Conservation (phyloP, 129 eudicot species). For the Ambrosia trifida region DNA sequence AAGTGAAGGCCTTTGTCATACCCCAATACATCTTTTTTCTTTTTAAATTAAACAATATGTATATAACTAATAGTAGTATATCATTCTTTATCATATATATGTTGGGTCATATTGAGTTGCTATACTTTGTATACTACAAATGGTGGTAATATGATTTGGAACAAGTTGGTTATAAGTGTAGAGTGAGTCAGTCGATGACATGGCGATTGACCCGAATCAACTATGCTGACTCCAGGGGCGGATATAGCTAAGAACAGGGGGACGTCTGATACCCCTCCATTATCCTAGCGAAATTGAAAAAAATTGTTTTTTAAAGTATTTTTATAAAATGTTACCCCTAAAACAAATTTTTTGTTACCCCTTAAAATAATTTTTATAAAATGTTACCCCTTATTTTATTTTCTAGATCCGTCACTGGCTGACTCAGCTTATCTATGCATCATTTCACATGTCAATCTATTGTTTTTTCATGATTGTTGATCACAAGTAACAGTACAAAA, state of each 20-base stretch:
- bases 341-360: too few species aligned
- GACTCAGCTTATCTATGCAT: slow-evolving; percentile 19
- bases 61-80: not conserved
- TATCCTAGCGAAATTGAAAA: too few species aligned
- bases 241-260: too few species aligned
- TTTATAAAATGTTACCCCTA: too few species aligned
- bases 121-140: slow-evolving; percentile 12
- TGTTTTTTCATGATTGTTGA: slow-evolving; percentile 5
- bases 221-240: slow-evolving; percentile 10
- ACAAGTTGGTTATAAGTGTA: slow-evolving; percentile 27
- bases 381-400: too few species aligned
- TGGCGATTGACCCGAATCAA: slow-evolving; percentile 23
- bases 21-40: slow-evolving; percentile 1
- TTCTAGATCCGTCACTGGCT: too few species aligned
- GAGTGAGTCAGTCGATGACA: slow-evolving; percentile 44
- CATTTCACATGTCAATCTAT: slow-evolving; percentile 9
- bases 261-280: too few species aligned
- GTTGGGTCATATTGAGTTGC: slow-evolving; percentile 6
- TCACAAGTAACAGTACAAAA: not conserved
- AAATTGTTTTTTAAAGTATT: too few species aligned
- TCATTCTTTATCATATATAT: not conserved
- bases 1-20: slow-evolving; percentile 30
- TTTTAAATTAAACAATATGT: not conserved
- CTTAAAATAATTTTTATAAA: too few species aligned
- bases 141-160: slow-evolving; percentile 31